Conservation (phyloP, 164 flowering plant species). For the Nelumbo lutea region DNA sequence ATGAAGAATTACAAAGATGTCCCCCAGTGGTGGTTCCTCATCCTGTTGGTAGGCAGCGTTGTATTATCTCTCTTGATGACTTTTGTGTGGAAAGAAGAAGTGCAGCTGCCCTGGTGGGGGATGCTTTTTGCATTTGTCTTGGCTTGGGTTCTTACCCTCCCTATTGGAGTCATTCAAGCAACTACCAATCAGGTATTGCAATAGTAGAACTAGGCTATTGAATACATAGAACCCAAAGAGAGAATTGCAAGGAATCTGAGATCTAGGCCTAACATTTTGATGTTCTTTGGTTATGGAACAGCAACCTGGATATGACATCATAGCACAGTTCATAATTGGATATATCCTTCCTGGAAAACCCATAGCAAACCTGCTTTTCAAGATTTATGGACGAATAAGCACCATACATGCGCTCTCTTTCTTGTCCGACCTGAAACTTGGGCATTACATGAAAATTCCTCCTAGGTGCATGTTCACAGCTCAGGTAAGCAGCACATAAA, state of each 20-base stretch:
- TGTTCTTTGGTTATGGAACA: slow-evolving; percentile 28
- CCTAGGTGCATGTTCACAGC: slow-evolving; percentile 92
- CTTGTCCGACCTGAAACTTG: slow-evolving; percentile 88
- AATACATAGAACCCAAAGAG: not conserved
- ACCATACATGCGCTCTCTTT: slow-evolving; percentile 91
- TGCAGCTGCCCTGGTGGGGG: slow-evolving; percentile 1
- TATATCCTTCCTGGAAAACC: slow-evolving; percentile 84
- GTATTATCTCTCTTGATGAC: not conserved
- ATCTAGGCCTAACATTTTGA: not conserved
- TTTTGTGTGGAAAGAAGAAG: slow-evolving; percentile 15
- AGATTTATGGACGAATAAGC: slow-evolving; percentile 94
- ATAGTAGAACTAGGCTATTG: not conserved
- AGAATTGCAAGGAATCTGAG: not conserved
- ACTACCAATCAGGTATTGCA: slow-evolving; percentile 83
- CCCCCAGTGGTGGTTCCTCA: slow-evolving; percentile 3
- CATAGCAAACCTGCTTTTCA: slow-evolving; percentile 87
- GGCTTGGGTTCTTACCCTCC: slow-evolving; percentile 81
- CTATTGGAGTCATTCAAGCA: slow-evolving; percentile 95
- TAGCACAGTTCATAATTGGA: slow-evolving; percentile 88
- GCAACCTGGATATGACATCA: slow-evolving; percentile 99
- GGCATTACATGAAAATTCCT: slow-evolving; percentile 98
- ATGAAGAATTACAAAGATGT: slow-evolving; percentile 43
- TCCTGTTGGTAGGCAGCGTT: not conserved
- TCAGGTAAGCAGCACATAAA: slow-evolving; percentile 45
- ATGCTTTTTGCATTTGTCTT: slow-evolving; percentile 76